Conservation (phyloP, 2,329 filamentous ascomycete species). For the Phoma herbarum region DNA sequence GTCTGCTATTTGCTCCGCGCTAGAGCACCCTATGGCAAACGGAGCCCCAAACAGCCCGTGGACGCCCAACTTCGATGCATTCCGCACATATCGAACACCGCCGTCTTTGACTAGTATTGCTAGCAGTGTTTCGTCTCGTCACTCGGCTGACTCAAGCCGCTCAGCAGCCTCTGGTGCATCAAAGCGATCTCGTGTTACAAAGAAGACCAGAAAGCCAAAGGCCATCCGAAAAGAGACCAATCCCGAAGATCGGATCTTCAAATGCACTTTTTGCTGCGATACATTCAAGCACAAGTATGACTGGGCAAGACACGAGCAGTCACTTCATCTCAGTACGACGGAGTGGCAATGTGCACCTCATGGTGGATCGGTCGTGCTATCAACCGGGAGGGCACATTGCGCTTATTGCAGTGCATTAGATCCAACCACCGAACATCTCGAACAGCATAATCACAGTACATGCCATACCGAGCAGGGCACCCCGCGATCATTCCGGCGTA, state of each 20-base stretch:
- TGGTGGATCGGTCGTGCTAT: slow-evolving; percentile 53
- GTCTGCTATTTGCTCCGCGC: slow-evolving; percentile 68
- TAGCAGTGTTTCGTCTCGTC: slow-evolving; percentile 57
- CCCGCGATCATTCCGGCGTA: slow-evolving; percentile 41
- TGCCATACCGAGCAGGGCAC: slow-evolving; percentile 31
- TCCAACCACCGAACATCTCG: slow-evolving; percentile 22
- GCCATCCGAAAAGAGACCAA: slow-evolving; percentile 5
- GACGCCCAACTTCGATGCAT: slow-evolving; percentile 30
- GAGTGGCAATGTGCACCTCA: slow-evolving; percentile 36
- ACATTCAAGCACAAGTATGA: slow-evolving; percentile 43
- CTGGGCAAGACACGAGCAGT: slow-evolving; percentile 43
- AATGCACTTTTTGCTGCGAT: slow-evolving; percentile 45
- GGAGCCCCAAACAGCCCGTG: slow-evolving; percentile 33
- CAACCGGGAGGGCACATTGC: slow-evolving; percentile 56
- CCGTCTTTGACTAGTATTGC: slow-evolving; percentile 55
- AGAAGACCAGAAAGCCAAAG: slow-evolving; percentile 17
- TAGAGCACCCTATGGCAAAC: slow-evolving; percentile 44
- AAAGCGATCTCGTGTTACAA: slow-evolving; percentile 49
- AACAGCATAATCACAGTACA: slow-evolving; percentile 32
- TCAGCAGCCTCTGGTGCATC: slow-evolving; percentile 69
- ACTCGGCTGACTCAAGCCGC: slow-evolving; percentile 56
- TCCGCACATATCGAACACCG: slow-evolving; percentile 50
- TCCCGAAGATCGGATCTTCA: slow-evolving; percentile 27
- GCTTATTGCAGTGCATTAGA: slow-evolving; percentile 21
- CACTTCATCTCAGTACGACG: slow-evolving; percentile 39